A percentile compares a stretch with the other conserved stretches of the same genome.
phyloP scores from a whole-genome alignment of 2,329 filamentous ascomycete species.

The Zymoseptoria passerinii region DNA sequence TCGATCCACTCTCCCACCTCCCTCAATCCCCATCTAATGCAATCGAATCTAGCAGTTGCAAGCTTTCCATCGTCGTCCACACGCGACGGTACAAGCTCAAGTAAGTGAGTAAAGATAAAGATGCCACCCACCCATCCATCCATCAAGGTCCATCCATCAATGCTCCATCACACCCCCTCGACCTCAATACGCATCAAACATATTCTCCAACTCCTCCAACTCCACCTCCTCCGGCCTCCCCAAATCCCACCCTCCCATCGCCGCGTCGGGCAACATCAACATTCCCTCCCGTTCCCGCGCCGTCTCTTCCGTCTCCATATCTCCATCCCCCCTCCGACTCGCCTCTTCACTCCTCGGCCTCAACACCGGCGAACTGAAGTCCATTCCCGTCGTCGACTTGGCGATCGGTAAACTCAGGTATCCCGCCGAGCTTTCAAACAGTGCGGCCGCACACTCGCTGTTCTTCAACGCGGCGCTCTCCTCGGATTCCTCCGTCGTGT shows the following conservation, averaged over 20 bases:
- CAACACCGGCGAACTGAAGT: constrained; percentile 41
- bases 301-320: neutral
- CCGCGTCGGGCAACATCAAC: neutral
- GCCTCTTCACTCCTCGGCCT: constrained; percentile 26
- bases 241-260: neutral
- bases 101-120: too few species aligned
- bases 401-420: constrained; percentile 42
- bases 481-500: constrained; percentile 33
- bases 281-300: neutral
- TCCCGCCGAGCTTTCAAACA: constrained; percentile 37
- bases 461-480: constrained; percentile 44
- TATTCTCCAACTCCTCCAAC: constrained; percentile 82
- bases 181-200: constrained; percentile 53
- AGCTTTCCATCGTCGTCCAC: too few species aligned
- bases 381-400: constrained; percentile 27
- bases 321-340: neutral
- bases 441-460: constrained; percentile 40
- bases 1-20: too few species aligned
- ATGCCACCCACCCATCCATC: too few species aligned
- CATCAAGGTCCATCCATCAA: neutral
- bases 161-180: neutral
- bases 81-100: too few species aligned
- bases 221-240: constrained; percentile 77
- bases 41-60: too few species aligned
- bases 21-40: too few species aligned